Evolutionary conservation across 805 yeast species (phyloP).

Genomic region (Grigorovia yakushimaensis): DNA sequence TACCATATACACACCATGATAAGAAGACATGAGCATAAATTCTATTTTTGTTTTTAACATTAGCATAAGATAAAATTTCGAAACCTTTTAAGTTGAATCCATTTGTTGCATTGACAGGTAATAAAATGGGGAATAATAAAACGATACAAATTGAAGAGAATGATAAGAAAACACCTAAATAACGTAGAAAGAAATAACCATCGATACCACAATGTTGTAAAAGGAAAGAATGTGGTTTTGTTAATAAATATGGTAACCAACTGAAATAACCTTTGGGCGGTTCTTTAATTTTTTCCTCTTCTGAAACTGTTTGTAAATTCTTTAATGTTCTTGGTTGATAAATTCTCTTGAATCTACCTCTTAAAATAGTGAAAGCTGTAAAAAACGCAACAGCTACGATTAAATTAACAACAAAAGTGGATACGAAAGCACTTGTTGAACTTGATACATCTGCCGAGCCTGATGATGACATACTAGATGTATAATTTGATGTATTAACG

Average conservation of each 20-base stretch:
- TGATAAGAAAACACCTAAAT: slow-evolving; percentile 43
- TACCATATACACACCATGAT: slow-evolving; percentile 65
- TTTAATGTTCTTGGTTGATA: slow-evolving; percentile 69
- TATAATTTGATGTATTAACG: background rate
- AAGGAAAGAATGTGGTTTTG: slow-evolving; percentile 49
- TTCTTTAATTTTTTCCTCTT: slow-evolving; percentile 51
- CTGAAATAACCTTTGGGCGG: slow-evolving; percentile 51
- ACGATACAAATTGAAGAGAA: slow-evolving; percentile 45
- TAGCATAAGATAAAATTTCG: slow-evolving; percentile 53
- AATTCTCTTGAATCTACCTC: slow-evolving; percentile 57
- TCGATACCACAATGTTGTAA: slow-evolving; percentile 66
- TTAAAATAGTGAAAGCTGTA: slow-evolving; percentile 46
- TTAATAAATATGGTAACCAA: slow-evolving; percentile 46
- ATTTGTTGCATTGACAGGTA: slow-evolving; percentile 68
- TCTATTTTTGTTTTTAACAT: slow-evolving; percentile 53
- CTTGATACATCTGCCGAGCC: slow-evolving; percentile 28
- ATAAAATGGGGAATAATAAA: slow-evolving; percentile 55
- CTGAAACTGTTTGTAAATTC: slow-evolving; percentile 28
- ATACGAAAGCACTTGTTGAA: slow-evolving; percentile 70
- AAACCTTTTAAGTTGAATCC: slow-evolving; percentile 49
- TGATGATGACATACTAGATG: slow-evolving; percentile 7
- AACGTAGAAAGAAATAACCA: slow-evolving; percentile 68
- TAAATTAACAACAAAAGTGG: slow-evolving; percentile 62
- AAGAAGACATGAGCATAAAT: slow-evolving; percentile 66
- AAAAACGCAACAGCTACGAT: slow-evolving; percentile 49